Base-by-base conservation (phyloP, 352 stramenopile species). In the Globisporangium echinulatum region DNA sequence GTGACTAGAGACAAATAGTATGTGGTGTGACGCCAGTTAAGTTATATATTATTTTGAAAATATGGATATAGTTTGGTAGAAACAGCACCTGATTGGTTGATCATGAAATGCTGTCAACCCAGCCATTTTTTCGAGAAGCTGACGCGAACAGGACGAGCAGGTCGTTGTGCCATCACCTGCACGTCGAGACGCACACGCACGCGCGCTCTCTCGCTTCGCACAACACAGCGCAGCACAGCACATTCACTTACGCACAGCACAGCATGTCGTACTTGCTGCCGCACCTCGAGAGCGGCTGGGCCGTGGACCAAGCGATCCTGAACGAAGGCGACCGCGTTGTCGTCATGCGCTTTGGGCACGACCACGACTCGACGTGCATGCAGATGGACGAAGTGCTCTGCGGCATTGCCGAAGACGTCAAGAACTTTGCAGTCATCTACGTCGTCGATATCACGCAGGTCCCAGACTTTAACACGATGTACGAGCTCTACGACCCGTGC, bases 401-500 rank as follows among this genome's bases (percentile, higher is more conserved):
- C 56, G 88, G 78, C 54, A 97, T 99, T 49, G 95, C 96, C 44
- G 97, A 99, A 65, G 96, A 99, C 68, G 96, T 99, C 43, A 99
- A 99, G 79, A 99, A 99, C 71, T 99, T 99, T 75, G 96, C 96
- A 5, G 96, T 96, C 13, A 95, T 99, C 56, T 99, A 99, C 71
- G 79, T 99, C 13, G 97, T 93, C 40, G 83, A 93, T 71, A 94
- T 94, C 63, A 92, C 83, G 15, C 83, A 97, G 53, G 97, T 99
- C 52, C 97, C 97, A 7, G 97, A 99, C 69, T 99, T 99, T 69
- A 99, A 99, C 74, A 93, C 91, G 58, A 99, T 99, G 97, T 99
- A 99, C 78, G 97, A 99, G 81, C 85, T 99, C 8, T 99, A 98
- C 74, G 97, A 99, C 71, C 91, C 92, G 25, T 99, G 96, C 73